Base-by-base conservation (phyloP, 495 filamentous ascomycete species). In the Lophiotrema nucula region DNA sequence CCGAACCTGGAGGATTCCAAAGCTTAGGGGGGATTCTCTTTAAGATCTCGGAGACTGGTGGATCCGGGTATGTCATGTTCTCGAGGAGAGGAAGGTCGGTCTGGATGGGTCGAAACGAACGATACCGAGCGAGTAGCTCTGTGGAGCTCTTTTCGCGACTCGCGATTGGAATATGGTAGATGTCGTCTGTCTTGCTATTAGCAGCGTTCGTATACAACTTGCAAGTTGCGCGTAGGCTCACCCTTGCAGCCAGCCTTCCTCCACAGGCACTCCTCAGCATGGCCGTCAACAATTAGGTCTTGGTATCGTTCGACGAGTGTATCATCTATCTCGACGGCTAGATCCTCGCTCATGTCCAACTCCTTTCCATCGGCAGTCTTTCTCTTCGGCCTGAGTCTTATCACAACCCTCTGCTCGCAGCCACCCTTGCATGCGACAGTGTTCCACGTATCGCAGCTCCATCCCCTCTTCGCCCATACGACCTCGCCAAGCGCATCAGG, bases 391-490 rank as follows among this genome's bases (percentile, higher is more conserved):
- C 45, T 35, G 15, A 95, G 75, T 69, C 85, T 88, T 23, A 98
- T 87, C 2, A 90, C 80, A 22, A 97, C 77, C 61, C 93, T 88
- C 56, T 83, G 82, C 57, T 84, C 84, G 69, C 93, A 97, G 3
- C 92, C 82, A 26, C 83, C 83, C 13, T 84, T 78, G 71, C 93
- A 98, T 22, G 80, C 80, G 33, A 97, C 91, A 11, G 85, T 83
- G 71, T 93, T 88, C 62, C 83, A 83, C 61, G 86, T 88, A 19
- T 86, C 81, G 68, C 92, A 97, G 1, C 83, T 79, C 93, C 93
- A 98, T 1, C 93, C 93, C 26, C 88, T 79, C 76, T 92, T 96
- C 5, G 92, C 91, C 95, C 95, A 98, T 71, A 89, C 84, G 4
- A 97, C 88, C 73, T 97, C 93, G 67, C 83, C 91, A 60, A 97